Conservation (phyloP, 306 rosid genomes). For the Myrica gale region DNA sequence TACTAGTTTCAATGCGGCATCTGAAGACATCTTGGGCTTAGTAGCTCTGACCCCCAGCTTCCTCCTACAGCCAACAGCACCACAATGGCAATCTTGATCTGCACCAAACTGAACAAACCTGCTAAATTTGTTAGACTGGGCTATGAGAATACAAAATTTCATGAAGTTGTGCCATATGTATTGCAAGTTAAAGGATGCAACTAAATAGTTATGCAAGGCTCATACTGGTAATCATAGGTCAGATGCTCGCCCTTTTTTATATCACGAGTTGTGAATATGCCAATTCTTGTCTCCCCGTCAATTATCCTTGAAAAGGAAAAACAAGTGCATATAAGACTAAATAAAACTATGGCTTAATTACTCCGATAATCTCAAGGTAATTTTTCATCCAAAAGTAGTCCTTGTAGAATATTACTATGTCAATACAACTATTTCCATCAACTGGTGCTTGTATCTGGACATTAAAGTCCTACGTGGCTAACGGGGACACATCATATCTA, state of each 20-base stretch:
- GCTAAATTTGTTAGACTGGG: conserved; percentile 60
- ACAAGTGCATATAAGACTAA: conserved; percentile 26
- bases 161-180: background rate
- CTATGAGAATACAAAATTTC: conserved; percentile 4
- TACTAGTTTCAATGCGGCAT: conserved; percentile 82
- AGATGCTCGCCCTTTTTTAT: conserved; percentile 85
- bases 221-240: conserved; percentile 95
- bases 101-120: conserved; percentile 99
- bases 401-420: too few relatives aligned
- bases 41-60: conserved; percentile 81
- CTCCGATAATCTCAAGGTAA: too few relatives aligned
- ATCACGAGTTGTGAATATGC: conserved; percentile 75
- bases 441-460: too few relatives aligned
- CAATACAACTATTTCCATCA: too few relatives aligned
- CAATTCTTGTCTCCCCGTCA: conserved; percentile 92
- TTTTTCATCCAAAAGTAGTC: too few relatives aligned
- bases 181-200: conserved; percentile 20
- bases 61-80: conserved; percentile 76
- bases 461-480: too few relatives aligned
- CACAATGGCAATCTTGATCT: conserved; percentile 99
- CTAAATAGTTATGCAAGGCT: conserved; percentile 33
- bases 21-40: conserved; percentile 79
- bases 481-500: too few relatives aligned
- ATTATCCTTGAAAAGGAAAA: conserved; percentile 61
- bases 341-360: background rate